These are phyloP conservation scores for Colletotrichum zoysiae DNA, from an alignment of 2,329 filamentous ascomycete species.

Conservation along the genomic window DNA sequence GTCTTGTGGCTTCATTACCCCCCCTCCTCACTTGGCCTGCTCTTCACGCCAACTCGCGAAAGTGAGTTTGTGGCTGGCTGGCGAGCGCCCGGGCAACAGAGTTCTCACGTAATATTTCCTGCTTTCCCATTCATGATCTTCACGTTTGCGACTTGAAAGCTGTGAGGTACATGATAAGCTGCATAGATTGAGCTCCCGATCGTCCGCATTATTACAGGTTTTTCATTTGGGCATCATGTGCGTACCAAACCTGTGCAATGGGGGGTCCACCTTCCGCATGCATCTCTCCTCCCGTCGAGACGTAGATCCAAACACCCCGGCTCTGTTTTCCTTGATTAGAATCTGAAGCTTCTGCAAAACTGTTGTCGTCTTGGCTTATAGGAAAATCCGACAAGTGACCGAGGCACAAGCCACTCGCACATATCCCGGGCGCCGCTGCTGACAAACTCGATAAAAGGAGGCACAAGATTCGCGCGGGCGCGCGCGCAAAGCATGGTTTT, in stretches of 20 bases:
- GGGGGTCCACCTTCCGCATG: neutral
- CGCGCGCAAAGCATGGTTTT: neutral
- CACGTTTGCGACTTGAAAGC: neutral
- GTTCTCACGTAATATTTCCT: constrained; percentile 28
- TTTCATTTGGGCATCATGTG: neutral
- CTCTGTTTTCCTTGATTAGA: neutral
- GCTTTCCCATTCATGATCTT: constrained; percentile 5
- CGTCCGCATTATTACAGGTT: neutral
- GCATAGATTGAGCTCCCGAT: neutral
- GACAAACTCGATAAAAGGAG: constrained; percentile 2
- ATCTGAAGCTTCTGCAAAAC: neutral
- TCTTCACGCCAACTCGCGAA: neutral
- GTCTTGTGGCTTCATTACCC: neutral
- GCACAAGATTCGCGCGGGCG: neutral
- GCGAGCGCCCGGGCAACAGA: constrained; percentile 4
- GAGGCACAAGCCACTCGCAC: neutral
- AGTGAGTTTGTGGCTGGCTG: constrained; percentile 10
- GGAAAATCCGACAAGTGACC: neutral
- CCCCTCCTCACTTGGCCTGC: neutral
- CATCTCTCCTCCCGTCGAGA: neutral
- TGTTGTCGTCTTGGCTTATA: neutral
- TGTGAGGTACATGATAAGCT: constrained; percentile 19
- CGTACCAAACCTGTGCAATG: neutral
- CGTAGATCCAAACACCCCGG: neutral
- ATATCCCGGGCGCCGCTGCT: neutral